These are phyloP conservation scores for Magnusiomyces tetraspermus DNA, from an alignment of 1,139 yeast genomes.

Conservation along the genomic window DNA sequence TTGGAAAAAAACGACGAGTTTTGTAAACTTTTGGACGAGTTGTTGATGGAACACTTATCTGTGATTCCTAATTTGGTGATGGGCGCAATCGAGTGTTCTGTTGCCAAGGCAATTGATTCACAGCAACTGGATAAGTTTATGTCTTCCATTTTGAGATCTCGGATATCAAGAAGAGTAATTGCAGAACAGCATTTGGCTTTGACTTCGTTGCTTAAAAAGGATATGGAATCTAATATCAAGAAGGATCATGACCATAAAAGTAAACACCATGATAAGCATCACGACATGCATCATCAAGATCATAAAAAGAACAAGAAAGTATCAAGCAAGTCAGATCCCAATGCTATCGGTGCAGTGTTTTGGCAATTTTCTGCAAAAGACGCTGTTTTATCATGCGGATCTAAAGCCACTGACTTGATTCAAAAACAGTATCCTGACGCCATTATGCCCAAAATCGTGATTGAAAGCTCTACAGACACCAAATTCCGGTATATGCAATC, in stretches of 20 bases:
- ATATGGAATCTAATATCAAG: slow-evolving; percentile 7
- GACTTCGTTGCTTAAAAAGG: slow-evolving; percentile 47
- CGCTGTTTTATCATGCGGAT: slow-evolving; percentile 50
- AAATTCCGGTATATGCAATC: slow-evolving; percentile 75
- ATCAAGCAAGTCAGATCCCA: slow-evolving; percentile 36
- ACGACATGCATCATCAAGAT: not conserved
- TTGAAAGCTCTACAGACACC: slow-evolving; percentile 54
- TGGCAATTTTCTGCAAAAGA: slow-evolving; percentile 68
- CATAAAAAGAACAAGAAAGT: not conserved
- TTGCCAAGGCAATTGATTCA: slow-evolving; percentile 52
- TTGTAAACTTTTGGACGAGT: slow-evolving; percentile 50
- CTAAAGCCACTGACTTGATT: slow-evolving; percentile 38
- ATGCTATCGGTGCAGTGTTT: slow-evolving; percentile 80
- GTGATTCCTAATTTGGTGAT: slow-evolving; percentile 82
- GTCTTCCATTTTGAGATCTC: slow-evolving; percentile 67
- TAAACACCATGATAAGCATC: slow-evolving; percentile 4
- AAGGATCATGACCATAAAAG: not conserved
- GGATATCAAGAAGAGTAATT: slow-evolving; percentile 81
- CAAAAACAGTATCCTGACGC: slow-evolving; percentile 41
- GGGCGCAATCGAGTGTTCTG: slow-evolving; percentile 83
- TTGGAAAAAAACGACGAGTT: slow-evolving; percentile 67
- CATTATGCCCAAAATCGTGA: slow-evolving; percentile 59
- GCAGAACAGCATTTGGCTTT: slow-evolving; percentile 84
- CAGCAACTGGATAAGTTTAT: slow-evolving; percentile 59
- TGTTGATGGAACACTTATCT: slow-evolving; percentile 64